Evolutionary conservation across 2,329 filamentous ascomycete species (phyloP).

Genomic region (Diaporthe ampelina): DNA sequence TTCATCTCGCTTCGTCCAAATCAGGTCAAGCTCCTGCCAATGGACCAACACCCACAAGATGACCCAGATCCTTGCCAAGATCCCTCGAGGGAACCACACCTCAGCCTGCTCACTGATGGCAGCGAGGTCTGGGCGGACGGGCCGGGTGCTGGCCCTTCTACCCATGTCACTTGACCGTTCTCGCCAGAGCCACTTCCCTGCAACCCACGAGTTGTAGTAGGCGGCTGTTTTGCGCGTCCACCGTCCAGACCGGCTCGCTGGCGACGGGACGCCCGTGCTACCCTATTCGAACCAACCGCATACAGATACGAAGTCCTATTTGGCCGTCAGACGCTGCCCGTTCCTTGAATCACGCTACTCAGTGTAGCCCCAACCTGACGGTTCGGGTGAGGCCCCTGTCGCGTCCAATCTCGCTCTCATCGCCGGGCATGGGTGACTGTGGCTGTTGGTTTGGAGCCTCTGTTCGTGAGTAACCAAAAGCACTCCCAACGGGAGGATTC

Average conservation of each 20-base stretch:
- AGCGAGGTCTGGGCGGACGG: not conserved
- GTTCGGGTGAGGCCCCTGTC: conserved; percentile 7
- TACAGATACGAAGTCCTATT: conserved; percentile 28
- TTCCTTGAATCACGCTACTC: conserved; percentile 14
- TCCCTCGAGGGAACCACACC: not conserved
- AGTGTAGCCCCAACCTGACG: conserved; percentile 1
- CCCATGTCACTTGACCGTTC: not conserved
- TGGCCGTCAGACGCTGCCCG: conserved; percentile 18
- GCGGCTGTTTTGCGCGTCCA: not conserved
- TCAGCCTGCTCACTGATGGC: not conserved
- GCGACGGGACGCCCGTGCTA: not conserved
- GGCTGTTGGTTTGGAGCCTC: conserved; percentile 21
- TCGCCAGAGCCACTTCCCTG: not conserved
- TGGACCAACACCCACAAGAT: conserved; percentile 20
- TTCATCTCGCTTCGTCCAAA: conserved; percentile 21
- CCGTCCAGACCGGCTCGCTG: not conserved
- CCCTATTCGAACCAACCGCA: not conserved
- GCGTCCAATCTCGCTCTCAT: conserved; percentile 23
- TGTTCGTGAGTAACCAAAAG: not conserved
- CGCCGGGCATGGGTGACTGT: not conserved
- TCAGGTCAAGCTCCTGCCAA: conserved; percentile 25
- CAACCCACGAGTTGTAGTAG: conserved; percentile 5
- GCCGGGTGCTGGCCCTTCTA: not conserved
- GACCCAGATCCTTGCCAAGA: conserved; percentile 14
- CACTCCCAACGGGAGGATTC: conserved; percentile 4